Evolutionary conservation across 352 stramenopile species (phyloP).

Genomic region (Blastocystis sp.): DNA sequence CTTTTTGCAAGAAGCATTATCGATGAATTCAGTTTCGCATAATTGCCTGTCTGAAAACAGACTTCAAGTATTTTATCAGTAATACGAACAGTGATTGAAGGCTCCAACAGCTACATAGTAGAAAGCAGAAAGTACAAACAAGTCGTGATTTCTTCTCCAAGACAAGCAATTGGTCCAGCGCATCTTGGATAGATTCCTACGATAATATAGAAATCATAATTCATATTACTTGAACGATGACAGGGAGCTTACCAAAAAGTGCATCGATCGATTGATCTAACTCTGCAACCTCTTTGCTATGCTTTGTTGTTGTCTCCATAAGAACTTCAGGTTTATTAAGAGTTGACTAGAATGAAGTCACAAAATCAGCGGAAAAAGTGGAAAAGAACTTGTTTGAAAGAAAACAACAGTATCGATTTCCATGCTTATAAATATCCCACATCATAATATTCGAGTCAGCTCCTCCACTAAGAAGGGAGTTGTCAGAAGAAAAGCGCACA

Average conservation of each 20-base stretch:
- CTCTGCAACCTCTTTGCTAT: slow-evolving; percentile 38
- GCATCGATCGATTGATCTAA: slow-evolving; percentile 43
- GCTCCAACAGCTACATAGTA: slow-evolving; percentile 33
- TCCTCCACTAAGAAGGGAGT: background rate
- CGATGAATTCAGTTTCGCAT: background rate
- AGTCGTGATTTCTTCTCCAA: slow-evolving; percentile 49
- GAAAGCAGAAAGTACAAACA: background rate
- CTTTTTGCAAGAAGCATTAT: slow-evolving; percentile 50
- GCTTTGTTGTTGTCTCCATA: slow-evolving; percentile 59
- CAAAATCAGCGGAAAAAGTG: background rate
- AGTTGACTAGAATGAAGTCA: background rate
- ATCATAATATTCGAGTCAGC: slow-evolving; percentile 7
- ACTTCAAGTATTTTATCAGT: slow-evolving; percentile 36
- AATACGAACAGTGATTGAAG: slow-evolving; percentile 1
- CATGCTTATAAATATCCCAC: slow-evolving; percentile 53
- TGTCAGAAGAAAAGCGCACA: background rate
- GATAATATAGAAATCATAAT: background rate
- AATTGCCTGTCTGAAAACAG: background rate
- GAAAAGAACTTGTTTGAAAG: background rate
- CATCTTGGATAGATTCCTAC: slow-evolving; percentile 41
- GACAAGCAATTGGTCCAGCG: slow-evolving; percentile 34
- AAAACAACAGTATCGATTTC: slow-evolving; percentile 29
- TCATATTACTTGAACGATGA: background rate
- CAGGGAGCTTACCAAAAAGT: background rate
- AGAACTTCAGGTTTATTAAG: background rate